Evolutionary conservation across 2,329 filamentous ascomycete genomes (phyloP).

Genomic region (Aureobasidium vineae): DNA sequence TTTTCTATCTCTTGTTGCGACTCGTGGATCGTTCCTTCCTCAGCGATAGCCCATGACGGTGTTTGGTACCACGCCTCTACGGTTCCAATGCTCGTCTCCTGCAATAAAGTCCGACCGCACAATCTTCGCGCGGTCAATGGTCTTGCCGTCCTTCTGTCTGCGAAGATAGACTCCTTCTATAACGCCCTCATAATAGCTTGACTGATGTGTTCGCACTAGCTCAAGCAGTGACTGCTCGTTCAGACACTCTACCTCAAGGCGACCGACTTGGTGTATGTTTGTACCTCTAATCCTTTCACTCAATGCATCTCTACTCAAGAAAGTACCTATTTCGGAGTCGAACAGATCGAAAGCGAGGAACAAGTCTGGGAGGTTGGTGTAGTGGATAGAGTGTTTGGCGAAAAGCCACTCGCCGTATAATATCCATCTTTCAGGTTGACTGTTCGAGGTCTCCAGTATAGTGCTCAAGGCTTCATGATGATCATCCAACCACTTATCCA

Average conservation of each 20-base stretch:
- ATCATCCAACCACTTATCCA: slow-evolving; percentile 22
- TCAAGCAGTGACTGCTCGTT: slow-evolving; percentile 1
- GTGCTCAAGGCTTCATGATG: slow-evolving; percentile 14
- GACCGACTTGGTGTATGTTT: slow-evolving; percentile 6
- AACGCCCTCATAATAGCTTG: slow-evolving; percentile 10
- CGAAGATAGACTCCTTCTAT: slow-evolving; percentile 28
- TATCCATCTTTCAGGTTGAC: slow-evolving; percentile 16
- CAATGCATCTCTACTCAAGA: slow-evolving; percentile 17
- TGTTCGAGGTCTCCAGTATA: not conserved
- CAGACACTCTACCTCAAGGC: not conserved
- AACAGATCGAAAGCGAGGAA: slow-evolving; percentile 29
- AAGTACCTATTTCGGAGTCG: slow-evolving; percentile 10
- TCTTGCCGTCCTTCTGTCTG: slow-evolving; percentile 23
- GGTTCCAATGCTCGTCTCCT: slow-evolving; percentile 24
- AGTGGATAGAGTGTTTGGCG: slow-evolving; percentile 26
- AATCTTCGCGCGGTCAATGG: slow-evolving; percentile 26
- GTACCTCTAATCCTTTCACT: slow-evolving; percentile 17
- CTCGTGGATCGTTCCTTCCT: not conserved
- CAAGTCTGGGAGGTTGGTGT: slow-evolving; percentile 18
- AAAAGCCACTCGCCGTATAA: slow-evolving; percentile 29
- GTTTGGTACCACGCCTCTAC: not conserved
- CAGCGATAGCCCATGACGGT: not conserved
- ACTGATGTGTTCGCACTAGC: not conserved
- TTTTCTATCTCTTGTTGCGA: too few species aligned
- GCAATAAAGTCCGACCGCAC: slow-evolving; percentile 27